Conservation (phyloP, 352 stramenopile species). For the Pythium phragmitis region DNA sequence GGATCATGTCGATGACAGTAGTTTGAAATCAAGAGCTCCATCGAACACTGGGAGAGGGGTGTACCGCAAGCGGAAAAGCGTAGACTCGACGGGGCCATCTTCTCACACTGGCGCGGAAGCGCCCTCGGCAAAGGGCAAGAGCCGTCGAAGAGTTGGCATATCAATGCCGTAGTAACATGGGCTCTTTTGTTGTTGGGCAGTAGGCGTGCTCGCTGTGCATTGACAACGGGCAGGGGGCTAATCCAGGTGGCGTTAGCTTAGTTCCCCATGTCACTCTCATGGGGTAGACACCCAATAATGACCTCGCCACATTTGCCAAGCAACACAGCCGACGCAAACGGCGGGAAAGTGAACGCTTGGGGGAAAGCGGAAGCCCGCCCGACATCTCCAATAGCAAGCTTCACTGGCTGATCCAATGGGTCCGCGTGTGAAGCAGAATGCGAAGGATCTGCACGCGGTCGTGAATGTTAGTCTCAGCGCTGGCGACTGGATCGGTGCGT, state of each 20-base stretch:
- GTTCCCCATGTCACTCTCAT: neutral
- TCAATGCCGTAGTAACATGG: neutral
- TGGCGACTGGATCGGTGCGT: slow-evolving; percentile 48
- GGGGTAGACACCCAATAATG: neutral
- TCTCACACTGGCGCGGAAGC: neutral
- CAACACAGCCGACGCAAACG: neutral
- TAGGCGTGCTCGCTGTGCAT: neutral
- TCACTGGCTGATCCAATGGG: neutral
- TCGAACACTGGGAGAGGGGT: neutral
- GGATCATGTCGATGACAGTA: neutral
- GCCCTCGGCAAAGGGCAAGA: neutral
- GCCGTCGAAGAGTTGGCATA: neutral
- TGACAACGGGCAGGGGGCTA: too few species aligned
- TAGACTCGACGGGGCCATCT: neutral
- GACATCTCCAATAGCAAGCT: neutral
- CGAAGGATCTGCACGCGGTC: neutral
- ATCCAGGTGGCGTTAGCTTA: too few species aligned
- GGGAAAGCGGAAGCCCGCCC: neutral
- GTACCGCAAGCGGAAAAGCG: neutral
- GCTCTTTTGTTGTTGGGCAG: neutral
- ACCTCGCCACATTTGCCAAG: neutral
- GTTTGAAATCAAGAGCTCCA: neutral
- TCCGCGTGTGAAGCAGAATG: neutral
- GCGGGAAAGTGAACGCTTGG: neutral
- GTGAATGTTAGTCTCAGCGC: slow-evolving; percentile 18